phyloP scores from a whole-genome alignment of 1,284 basidiomycete species.

The Paramarasmius palmivorus region DNA sequence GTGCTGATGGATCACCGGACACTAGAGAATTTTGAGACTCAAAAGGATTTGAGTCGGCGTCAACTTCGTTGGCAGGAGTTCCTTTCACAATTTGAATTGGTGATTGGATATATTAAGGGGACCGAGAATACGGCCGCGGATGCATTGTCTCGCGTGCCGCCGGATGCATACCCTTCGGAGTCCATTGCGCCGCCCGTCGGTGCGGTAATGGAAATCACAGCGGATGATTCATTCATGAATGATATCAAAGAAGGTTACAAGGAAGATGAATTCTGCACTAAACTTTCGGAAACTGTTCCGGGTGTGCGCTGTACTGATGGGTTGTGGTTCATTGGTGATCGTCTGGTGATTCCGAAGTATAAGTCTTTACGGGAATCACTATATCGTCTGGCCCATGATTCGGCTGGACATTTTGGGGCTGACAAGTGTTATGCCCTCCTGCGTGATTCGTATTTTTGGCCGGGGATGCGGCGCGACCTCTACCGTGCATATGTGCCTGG shows the following conservation, averaged over 20 bases:
- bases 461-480: slow-evolving; percentile 26
- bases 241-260: slow-evolving; percentile 29
- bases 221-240: slow-evolving; percentile 21
- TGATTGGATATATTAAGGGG: slow-evolving; percentile 31
- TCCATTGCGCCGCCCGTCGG: background rate
- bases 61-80: slow-evolving; percentile 40
- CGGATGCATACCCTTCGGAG: background rate
- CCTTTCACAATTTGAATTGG: slow-evolving; percentile 33
- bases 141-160: slow-evolving; percentile 7
- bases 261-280: slow-evolving; percentile 25
- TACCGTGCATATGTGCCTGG: slow-evolving; percentile 17
- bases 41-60: slow-evolving; percentile 31
- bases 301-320: slow-evolving; percentile 15
- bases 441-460: slow-evolving; percentile 31
- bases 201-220: slow-evolving; percentile 19
- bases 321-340: slow-evolving; percentile 28
- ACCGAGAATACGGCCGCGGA: slow-evolving; percentile 12
- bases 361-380: slow-evolving; percentile 16
- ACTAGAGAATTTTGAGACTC: slow-evolving; percentile 33
- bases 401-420: slow-evolving; percentile 28
- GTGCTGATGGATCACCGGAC: slow-evolving; percentile 41
- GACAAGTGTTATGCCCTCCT: slow-evolving; percentile 27
- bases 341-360: slow-evolving; percentile 30
- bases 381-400: slow-evolving; percentile 26
- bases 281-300: slow-evolving; percentile 17